Conservation (phyloP, 2,329 filamentous ascomycete species). For the Aaosphaeria pasadenensis region DNA sequence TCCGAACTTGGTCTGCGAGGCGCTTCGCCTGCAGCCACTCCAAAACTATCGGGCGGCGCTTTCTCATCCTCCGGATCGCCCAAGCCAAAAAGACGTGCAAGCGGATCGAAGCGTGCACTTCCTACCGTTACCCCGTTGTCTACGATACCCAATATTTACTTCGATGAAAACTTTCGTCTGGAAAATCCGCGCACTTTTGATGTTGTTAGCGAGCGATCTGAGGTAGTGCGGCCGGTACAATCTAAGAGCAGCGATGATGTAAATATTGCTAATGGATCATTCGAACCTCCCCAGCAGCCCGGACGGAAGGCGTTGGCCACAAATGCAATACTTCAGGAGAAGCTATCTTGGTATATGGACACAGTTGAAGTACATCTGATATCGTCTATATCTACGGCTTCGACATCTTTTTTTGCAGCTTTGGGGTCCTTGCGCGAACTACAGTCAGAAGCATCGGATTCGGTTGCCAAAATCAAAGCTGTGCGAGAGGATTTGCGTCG, state of each 20-base stretch:
- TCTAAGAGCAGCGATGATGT: conserved; percentile 49
- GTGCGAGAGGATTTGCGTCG: conserved; percentile 75
- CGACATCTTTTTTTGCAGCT: conserved; percentile 93
- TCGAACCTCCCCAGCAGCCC: conserved; percentile 53
- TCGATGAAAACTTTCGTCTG: conserved; percentile 90
- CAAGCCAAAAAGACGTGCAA: conserved; percentile 49
- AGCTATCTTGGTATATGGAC: conserved; percentile 99
- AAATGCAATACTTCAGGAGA: conserved; percentile 96
- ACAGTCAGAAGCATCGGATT: conserved; percentile 88
- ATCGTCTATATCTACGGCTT: conserved; percentile 91
- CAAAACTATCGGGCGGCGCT: conserved; percentile 41
- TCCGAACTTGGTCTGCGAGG: conserved; percentile 41
- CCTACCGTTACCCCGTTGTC: conserved; percentile 82
- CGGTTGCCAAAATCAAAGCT: conserved; percentile 79
- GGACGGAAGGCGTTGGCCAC: conserved; percentile 84
- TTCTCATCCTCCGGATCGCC: conserved; percentile 48
- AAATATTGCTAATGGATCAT: conserved; percentile 55
- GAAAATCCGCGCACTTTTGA: conserved; percentile 97
- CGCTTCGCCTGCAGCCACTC: conserved; percentile 28
- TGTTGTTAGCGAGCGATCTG: conserved; percentile 90
- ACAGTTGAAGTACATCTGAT: conserved; percentile 97
- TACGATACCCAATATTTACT: conserved; percentile 90
- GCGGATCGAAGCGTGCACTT: conserved; percentile 56
- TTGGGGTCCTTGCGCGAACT: conserved; percentile 86
- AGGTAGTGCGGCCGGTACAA: conserved; percentile 74